phyloP scores from a whole-genome alignment of 2,329 filamentous ascomycete species.

The Coniochaeta sp. region DNA sequence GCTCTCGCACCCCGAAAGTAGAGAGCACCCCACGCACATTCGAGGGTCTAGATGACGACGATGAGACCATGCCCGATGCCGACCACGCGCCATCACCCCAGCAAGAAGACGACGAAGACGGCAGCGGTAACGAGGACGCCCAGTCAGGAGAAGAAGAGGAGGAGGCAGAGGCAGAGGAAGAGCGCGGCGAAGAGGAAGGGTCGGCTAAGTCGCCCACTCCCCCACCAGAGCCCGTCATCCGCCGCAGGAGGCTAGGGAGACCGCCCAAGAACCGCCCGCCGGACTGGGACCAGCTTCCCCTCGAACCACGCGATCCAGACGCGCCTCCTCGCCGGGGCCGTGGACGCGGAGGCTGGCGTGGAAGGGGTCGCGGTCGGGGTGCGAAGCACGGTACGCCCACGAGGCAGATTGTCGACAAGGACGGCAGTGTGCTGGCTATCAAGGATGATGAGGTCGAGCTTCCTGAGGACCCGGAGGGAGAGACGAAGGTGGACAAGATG shows the following conservation, averaged over 20 bases:
- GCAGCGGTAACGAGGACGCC: slow-evolving; percentile 11
- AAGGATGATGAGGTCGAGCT: slow-evolving; percentile 86
- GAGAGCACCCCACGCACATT: slow-evolving; percentile 40
- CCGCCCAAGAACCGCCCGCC: slow-evolving; percentile 79
- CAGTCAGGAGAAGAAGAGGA: slow-evolving; percentile 31
- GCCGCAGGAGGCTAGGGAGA: slow-evolving; percentile 73
- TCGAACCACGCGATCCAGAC: slow-evolving; percentile 47
- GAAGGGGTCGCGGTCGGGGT: slow-evolving; percentile 54
- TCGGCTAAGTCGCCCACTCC: slow-evolving; percentile 46
- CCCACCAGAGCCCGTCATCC: slow-evolving; percentile 55
- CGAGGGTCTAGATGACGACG: slow-evolving; percentile 35
- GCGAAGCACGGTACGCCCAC: slow-evolving; percentile 68
- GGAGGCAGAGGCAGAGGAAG: slow-evolving; percentile 20
- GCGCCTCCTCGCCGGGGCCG: slow-evolving; percentile 50
- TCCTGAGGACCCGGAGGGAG: slow-evolving; percentile 80
- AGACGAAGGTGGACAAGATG: slow-evolving; percentile 86
- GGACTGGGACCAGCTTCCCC: slow-evolving; percentile 61
- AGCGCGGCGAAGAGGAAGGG: slow-evolving; percentile 29
- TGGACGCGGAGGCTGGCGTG: slow-evolving; percentile 65
- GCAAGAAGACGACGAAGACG: slow-evolving; percentile 24
- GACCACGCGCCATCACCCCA: slow-evolving; percentile 24
- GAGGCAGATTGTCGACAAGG: slow-evolving; percentile 85
- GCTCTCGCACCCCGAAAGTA: slow-evolving; percentile 13
- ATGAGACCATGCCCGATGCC: slow-evolving; percentile 36
- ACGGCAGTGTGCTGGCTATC: slow-evolving; percentile 87